phyloP scores from a whole-genome alignment of 441 rosid genomes.

The Erodium chrysanthum region DNA sequence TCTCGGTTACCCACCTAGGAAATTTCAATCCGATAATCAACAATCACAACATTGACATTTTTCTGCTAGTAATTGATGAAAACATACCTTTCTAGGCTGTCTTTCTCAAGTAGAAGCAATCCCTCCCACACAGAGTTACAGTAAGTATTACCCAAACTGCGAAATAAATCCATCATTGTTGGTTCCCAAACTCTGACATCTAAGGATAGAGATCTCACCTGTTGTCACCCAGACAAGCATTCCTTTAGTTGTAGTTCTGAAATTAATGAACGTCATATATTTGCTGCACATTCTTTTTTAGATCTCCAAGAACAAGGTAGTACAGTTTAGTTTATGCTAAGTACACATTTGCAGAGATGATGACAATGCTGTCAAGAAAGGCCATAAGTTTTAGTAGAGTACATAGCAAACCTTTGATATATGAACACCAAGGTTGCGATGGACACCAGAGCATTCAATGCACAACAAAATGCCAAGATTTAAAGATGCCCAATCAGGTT shows the following conservation, averaged over 20 bases:
- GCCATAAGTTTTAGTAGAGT: neutral
- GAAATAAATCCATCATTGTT: slow-evolving; percentile 62
- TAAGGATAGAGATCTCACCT: slow-evolving; percentile 82
- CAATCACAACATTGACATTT: neutral
- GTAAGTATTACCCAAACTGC: slow-evolving; percentile 59
- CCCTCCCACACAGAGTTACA: slow-evolving; percentile 91
- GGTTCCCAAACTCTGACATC: slow-evolving; percentile 97
- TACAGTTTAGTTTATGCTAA: no score
- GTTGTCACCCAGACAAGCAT: slow-evolving; percentile 22
- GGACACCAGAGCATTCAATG: slow-evolving; percentile 91
- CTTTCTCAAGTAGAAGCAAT: slow-evolving; percentile 32
- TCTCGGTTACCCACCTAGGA: neutral
- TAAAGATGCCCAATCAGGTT: slow-evolving; percentile 91
- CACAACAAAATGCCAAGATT: slow-evolving; percentile 82
- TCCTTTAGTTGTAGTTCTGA: slow-evolving; percentile 8
- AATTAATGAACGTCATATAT: neutral
- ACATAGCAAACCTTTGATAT: slow-evolving; percentile 56
- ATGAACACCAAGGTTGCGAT: slow-evolving; percentile 91
- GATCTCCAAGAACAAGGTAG: neutral
- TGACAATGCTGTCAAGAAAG: no score
- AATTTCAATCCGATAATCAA: neutral
- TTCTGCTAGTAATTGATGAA: neutral
- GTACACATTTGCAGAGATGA: no score
- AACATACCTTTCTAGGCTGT: slow-evolving; percentile 29
- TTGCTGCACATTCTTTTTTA: neutral